phyloP scores from a whole-genome alignment of 169 alveolate genomes.

The Cryptosporidium sp. region DNA sequence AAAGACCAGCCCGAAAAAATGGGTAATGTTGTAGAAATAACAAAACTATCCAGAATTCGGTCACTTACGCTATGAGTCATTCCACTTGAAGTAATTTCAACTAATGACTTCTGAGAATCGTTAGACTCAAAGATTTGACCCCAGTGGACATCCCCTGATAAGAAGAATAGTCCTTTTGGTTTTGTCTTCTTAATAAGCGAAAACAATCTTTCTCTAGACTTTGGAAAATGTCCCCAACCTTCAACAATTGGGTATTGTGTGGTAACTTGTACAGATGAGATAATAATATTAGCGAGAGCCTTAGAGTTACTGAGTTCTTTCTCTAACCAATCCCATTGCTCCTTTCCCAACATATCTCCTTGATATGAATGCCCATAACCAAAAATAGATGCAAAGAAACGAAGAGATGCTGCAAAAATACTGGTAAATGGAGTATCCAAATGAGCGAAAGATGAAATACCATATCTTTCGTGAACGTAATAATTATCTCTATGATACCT shows the following conservation, averaged over 20 bases:
- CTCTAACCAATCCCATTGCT: conserved; percentile 92
- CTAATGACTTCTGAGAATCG: conserved; percentile 25
- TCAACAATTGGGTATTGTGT: conserved; percentile 80
- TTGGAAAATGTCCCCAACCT: conserved; percentile 87
- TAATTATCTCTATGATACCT: conserved; percentile 83
- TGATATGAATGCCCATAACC: conserved; percentile 77
- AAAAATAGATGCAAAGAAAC: conserved; percentile 36
- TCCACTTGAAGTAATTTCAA: conserved; percentile 80
- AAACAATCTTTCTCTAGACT: conserved; percentile 82
- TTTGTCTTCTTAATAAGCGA: conserved; percentile 80
- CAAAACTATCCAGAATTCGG: conserved; percentile 14
- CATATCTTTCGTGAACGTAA: conserved; percentile 30
- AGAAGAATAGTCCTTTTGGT: conserved; percentile 84
- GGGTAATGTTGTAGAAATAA: conserved; percentile 45
- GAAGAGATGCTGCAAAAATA: conserved; percentile 63
- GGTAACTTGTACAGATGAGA: conserved; percentile 89
- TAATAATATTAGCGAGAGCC: conserved; percentile 87
- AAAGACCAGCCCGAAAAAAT: conserved; percentile 36
- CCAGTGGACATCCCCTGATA: conserved; percentile 89
- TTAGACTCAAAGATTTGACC: conserved; percentile 77
- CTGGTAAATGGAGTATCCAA: conserved; percentile 45
- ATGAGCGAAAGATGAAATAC: conserved; percentile 30
- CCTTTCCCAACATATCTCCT: conserved; percentile 90
- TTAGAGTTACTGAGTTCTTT: conserved; percentile 86
- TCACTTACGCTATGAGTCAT: conserved; percentile 77